Base-by-base conservation (phyloP, 106 monocot species). In the Apostasia shenzhenica region DNA sequence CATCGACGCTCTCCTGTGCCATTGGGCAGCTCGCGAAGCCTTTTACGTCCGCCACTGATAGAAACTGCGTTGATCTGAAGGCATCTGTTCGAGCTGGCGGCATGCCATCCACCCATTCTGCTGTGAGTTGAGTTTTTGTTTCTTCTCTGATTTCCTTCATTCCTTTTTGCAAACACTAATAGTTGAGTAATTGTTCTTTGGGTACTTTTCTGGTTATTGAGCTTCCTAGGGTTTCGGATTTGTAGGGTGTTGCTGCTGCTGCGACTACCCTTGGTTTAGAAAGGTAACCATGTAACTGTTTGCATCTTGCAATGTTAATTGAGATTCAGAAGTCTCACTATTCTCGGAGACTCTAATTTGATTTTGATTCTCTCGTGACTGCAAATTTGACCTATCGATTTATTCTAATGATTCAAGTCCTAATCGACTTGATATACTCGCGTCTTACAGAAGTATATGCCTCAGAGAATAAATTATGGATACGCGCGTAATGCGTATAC, bases 191-290 rank as follows among this genome's bases (percentile, higher is more conserved):
- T 57, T 13, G 12, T 57, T 57, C 52, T 5, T 52, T 50, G 8
- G 52, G 67, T 45, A 59, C 44, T 45, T 57, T 14, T 70, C 14
- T 45, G 70, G 26, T 42, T 2, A 48, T 70, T 57, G 40, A 48
- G 45, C 51, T 38, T 42, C 38, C 7, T 54, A 41, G 41, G 6
- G n/a, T 54, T 70, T 69, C 46, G 59, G 45, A 47, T 57, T 79
- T 81, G 48, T 70, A 95, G 95, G 69, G 69, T 67, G 95, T 89
- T 56, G 84, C 73, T 49, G 88, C 95, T 58, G 91, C 83, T 58
- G 84, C 88, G 52, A 92, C 91, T 67, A 82, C 76, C 2, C 82
- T 95, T 58, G 95, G 76, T 59, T 72, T 95, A 58, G 82, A 95
- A 75, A 91, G 91, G 95, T 95, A 69, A 61, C 78, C 66, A 42